Percentiles rank a stretch among this genome's conserved stretches.
phyloP scores from a whole-genome alignment of 306 rosid genomes.

The Cicer cuneatum region DNA sequence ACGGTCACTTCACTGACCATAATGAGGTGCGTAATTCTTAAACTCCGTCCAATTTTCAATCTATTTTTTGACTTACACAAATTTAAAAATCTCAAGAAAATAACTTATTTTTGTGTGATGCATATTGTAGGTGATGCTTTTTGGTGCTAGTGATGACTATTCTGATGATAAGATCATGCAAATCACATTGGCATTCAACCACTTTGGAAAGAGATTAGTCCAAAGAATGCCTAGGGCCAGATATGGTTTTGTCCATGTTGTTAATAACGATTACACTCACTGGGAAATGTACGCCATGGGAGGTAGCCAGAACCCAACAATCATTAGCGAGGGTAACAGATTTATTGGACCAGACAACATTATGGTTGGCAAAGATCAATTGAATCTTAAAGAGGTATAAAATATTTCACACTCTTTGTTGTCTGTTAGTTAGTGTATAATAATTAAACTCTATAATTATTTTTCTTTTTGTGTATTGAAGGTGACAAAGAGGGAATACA shows the following conservation, averaged over 20 bases:
- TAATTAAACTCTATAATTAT: too few relatives aligned
- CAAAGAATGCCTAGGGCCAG: slow-evolving; percentile 86
- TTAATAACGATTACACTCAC: slow-evolving; percentile 82
- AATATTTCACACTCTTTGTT: too few relatives aligned
- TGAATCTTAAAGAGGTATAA: background rate
- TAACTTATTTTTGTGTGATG: background rate
- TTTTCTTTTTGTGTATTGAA: too few relatives aligned
- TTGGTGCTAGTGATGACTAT: slow-evolving; percentile 65
- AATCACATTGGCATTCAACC: slow-evolving; percentile 81
- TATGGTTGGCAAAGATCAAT: background rate
- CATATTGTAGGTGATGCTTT: slow-evolving; percentile 67
- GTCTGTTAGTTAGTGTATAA: too few relatives aligned
- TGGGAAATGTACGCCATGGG: slow-evolving; percentile 96
- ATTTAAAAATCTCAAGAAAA: too few relatives aligned
- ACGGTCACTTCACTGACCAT: slow-evolving; percentile 74
- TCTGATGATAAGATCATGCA: slow-evolving; percentile 64
- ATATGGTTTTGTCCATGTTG: slow-evolving; percentile 71
- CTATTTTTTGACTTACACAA: too few relatives aligned
- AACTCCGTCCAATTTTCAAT: background rate
- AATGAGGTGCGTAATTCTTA: slow-evolving; percentile 50
- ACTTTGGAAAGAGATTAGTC: slow-evolving; percentile 68
- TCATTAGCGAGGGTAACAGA: slow-evolving; percentile 81
- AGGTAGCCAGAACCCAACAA: slow-evolving; percentile 71
- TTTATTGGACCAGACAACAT: slow-evolving; percentile 57
- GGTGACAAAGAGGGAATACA: slow-evolving; percentile 75